These are phyloP conservation scores for Talaromyces sp. DNA, from an alignment of 2,329 filamentous ascomycete genomes.

Conservation along the genomic window DNA sequence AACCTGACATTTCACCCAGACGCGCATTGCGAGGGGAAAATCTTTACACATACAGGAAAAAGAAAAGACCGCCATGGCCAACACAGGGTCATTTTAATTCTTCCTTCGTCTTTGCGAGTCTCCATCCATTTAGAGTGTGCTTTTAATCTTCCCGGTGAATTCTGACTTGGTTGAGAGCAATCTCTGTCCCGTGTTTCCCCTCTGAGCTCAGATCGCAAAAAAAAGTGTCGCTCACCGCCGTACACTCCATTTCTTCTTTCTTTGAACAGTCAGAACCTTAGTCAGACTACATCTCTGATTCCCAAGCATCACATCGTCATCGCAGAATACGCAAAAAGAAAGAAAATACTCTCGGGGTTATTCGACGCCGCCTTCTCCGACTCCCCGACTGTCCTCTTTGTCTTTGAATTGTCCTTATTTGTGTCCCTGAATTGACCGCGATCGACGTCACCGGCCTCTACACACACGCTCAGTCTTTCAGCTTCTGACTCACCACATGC, in stretches of 20 bases:
- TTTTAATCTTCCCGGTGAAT: background rate
- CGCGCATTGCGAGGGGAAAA: conserved; percentile 9
- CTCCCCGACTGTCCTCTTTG: background rate
- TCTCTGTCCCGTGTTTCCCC: background rate
- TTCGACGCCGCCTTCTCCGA: background rate
- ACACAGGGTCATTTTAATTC: background rate
- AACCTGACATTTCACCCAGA: background rate
- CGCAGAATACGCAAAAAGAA: background rate
- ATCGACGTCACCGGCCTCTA: conserved; percentile 6
- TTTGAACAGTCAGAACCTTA: background rate
- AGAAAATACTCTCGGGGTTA: background rate
- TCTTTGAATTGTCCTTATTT: background rate
- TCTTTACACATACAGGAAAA: background rate
- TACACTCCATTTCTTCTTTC: background rate
- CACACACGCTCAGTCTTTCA: background rate
- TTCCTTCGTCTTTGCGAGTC: background rate
- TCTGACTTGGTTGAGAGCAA: background rate
- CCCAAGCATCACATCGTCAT: background rate
- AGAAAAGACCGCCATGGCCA: background rate
- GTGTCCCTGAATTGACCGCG: conserved; percentile 2
- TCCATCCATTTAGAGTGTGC: background rate
- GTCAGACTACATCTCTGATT: background rate
- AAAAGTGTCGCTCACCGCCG: conserved; percentile 10
- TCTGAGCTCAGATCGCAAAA: background rate
- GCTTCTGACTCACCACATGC: background rate